These are phyloP conservation scores for Pleodorina starrii DNA, from an alignment of 139 green algal genomes.

Conservation along the genomic window DNA sequence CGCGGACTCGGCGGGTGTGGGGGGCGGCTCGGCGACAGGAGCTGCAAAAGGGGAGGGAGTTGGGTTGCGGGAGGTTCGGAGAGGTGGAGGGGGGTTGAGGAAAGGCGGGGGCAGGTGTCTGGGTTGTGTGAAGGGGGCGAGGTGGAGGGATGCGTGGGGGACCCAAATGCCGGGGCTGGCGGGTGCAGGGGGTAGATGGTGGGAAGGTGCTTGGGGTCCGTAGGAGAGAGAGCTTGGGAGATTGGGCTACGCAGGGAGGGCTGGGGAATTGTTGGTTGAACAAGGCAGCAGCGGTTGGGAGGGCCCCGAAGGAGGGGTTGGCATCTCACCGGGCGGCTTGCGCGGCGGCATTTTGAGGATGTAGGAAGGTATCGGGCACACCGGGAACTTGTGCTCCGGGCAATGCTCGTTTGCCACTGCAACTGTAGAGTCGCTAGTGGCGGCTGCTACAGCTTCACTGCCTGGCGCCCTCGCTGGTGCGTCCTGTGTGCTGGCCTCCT, in stretches of 20 bases:
- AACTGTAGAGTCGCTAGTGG: neutral
- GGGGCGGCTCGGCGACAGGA: neutral
- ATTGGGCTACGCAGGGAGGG: neutral
- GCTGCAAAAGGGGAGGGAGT: neutral
- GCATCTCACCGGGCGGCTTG: neutral
- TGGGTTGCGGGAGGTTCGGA: neutral
- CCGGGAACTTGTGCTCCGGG: neutral
- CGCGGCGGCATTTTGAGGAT: conserved; percentile 4
- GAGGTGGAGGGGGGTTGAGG: neutral
- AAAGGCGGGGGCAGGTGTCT: neutral
- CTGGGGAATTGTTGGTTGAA: neutral
- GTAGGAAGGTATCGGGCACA: neutral
- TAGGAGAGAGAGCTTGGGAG: neutral
- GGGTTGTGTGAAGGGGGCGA: neutral
- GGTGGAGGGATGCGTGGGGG: neutral
- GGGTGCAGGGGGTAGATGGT: neutral
- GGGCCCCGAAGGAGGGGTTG: neutral
- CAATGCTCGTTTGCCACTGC: conserved; percentile 4
- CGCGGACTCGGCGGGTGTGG: neutral
- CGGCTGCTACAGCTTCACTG: neutral
- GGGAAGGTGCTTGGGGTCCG: neutral
- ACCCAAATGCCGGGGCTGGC: neutral
- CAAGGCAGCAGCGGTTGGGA: neutral
- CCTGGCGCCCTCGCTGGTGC: no score
- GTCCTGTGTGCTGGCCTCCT: neutral